A percentile compares a stretch with the other conserved stretches of the same genome.
phyloP scores from a whole-genome alignment of 2,329 filamentous ascomycete species.

The Sclerotinia glacialis region DNA sequence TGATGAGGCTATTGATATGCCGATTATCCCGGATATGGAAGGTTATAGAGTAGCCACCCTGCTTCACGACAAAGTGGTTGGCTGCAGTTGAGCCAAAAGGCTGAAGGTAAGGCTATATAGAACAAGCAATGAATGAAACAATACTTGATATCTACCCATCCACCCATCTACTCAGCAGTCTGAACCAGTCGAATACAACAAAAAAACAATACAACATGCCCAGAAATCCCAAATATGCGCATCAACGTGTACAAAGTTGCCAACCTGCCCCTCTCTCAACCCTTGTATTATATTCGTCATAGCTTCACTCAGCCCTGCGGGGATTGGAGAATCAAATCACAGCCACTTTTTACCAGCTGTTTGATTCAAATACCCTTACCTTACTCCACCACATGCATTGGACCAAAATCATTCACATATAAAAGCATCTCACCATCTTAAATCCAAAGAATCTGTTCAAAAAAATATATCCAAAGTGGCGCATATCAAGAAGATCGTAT shows the following conservation, averaged over 20 bases:
- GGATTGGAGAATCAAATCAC: background rate
- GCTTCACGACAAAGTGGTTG: too few relatives aligned
- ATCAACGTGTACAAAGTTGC: conserved; percentile 23
- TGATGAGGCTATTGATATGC: background rate
- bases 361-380: background rate
- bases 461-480: conserved; percentile 30
- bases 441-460: background rate
- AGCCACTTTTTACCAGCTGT: conserved; percentile 18
- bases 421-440: background rate
- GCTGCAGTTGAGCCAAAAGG: too few relatives aligned
- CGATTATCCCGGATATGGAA: background rate
- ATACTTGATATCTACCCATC: background rate
- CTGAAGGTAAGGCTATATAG: too few relatives aligned
- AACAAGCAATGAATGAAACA: background rate
- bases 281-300: conserved; percentile 20
- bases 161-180: background rate
- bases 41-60: too few relatives aligned
- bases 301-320: conserved; percentile 28
- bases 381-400: background rate
- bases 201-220: background rate
- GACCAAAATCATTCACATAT: background rate
- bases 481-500: conserved; percentile 22
- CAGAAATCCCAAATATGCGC: conserved; percentile 9
- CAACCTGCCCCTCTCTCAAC: conserved; percentile 1
- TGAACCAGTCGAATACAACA: background rate